Percentiles rank a stretch among this genome's conserved stretches.
These are phyloP conservation scores for Pseudogymnoascus sp. DNA, from an alignment of 2,329 filamentous ascomycete species.

Conservation along the genomic window DNA sequence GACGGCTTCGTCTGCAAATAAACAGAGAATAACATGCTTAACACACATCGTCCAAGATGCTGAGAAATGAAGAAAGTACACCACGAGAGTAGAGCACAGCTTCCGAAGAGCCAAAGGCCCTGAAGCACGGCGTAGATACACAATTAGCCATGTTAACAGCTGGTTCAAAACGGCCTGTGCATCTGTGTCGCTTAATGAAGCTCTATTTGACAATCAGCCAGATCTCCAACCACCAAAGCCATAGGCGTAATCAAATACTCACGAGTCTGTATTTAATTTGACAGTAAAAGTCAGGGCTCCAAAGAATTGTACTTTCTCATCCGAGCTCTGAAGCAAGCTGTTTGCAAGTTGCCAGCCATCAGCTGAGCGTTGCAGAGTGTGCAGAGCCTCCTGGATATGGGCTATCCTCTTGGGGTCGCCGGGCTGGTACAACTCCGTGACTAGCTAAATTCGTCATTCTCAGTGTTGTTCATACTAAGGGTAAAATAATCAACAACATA, in stretches of 20 bases:
- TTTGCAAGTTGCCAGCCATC: constrained; percentile 83
- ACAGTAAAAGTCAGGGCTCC: constrained; percentile 87
- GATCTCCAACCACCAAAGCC: neutral
- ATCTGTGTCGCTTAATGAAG: constrained; percentile 44
- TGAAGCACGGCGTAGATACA: constrained; percentile 42
- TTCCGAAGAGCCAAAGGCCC: constrained; percentile 61
- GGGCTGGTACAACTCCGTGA: constrained; percentile 43
- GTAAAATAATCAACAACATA: neutral
- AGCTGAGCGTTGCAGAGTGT: constrained; percentile 67
- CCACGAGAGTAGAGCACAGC: constrained; percentile 67
- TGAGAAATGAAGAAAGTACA: constrained; percentile 66
- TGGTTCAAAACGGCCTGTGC: constrained; percentile 51
- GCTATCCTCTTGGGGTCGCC: constrained; percentile 34
- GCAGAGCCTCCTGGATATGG: constrained; percentile 64
- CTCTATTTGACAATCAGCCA: constrained; percentile 17
- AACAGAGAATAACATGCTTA: constrained; percentile 52
- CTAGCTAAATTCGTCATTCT: constrained; percentile 28
- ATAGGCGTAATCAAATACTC: constrained; percentile 21
- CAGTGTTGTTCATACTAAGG: neutral
- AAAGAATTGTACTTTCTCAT: constrained; percentile 79
- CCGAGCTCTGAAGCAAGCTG: constrained; percentile 58
- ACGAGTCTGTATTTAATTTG: constrained; percentile 90
- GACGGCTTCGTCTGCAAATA: constrained; percentile 40
- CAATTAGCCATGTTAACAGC: constrained; percentile 55
- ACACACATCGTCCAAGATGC: constrained; percentile 58